A percentile compares a stretch with the other conserved stretches of the same genome.
Evolutionary conservation across 805 yeast genomes (phyloP).

Genomic region (Nakazawaea populi): DNA sequence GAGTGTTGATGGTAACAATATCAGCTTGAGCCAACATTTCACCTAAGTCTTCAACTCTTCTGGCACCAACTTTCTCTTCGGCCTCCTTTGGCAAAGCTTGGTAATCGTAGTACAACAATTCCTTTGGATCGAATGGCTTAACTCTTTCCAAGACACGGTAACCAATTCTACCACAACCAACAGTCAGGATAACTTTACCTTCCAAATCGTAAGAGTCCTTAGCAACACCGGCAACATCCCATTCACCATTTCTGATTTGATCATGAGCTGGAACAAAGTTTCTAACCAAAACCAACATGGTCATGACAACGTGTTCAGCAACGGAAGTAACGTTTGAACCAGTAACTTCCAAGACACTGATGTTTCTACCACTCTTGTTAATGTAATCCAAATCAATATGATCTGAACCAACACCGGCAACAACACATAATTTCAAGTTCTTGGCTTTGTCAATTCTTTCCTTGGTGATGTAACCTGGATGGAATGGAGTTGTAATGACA

Average conservation of each 20-base stretch:
- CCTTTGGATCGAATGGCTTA: slow-evolving; percentile 68
- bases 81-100: slow-evolving; percentile 58
- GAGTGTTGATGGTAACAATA: slow-evolving; percentile 72
- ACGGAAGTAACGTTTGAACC: slow-evolving; percentile 78
- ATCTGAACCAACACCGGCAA: slow-evolving; percentile 86
- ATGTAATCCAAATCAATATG: slow-evolving; percentile 67
- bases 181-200: slow-evolving; percentile 71
- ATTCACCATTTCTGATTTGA: slow-evolving; percentile 51
- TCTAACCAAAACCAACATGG: slow-evolving; percentile 63
- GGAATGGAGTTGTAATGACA: slow-evolving; percentile 78
- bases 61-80: slow-evolving; percentile 52
- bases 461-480: slow-evolving; percentile 68
- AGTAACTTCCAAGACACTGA: slow-evolving; percentile 74
- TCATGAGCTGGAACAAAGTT: slow-evolving; percentile 78
- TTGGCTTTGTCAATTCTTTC: slow-evolving; percentile 66
- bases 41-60: slow-evolving; percentile 53
- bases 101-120: slow-evolving; percentile 69
- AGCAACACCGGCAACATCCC: slow-evolving; percentile 78
- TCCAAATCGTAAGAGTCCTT: slow-evolving; percentile 72
- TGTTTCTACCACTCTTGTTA: slow-evolving; percentile 50
- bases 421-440: slow-evolving; percentile 62
- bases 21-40: slow-evolving; percentile 66
- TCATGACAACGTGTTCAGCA: slow-evolving; percentile 76
- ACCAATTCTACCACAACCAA: slow-evolving; percentile 81
- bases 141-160: slow-evolving; percentile 68